Evolutionary conservation across 2,329 filamentous ascomycete species (phyloP), one percentile per base, ranked within the genome.

Genomic region (Apiospora marii): DNA sequence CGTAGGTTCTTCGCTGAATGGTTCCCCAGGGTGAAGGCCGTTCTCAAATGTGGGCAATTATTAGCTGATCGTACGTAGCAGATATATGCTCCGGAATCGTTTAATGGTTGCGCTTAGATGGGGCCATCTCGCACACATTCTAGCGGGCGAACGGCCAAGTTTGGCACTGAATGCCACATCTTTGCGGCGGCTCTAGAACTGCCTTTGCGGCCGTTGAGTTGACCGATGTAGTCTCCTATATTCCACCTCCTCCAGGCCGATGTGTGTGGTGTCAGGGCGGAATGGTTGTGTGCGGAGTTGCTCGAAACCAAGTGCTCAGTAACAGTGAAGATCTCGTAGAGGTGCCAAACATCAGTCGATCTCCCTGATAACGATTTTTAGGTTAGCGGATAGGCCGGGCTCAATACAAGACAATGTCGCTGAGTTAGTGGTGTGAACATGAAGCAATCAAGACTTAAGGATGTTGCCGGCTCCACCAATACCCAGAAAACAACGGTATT

Each of bases 381-480:
- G 13, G n/a, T 7, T 3, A 8, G n/a, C n/a, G 27, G 4, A 0
- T n/a, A n/a, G n/a, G n/a, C n/a, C n/a, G n/a, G n/a, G n/a, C n/a
- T n/a, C 19, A 30, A 14, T 16, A 14, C 6, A 2, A 46, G 22
- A 27, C 12, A 30, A 8, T 10, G n/a, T 30, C 41, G n/a, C 67
- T 16, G 1, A 3, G 3, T 16, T 37, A 27, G 30, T 16, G 37
- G 34, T 51, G 51, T 58, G n/a, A n/a, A n/a, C n/a, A n/a, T n/a
- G n/a, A 37, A 41, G 48, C 41, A 30, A 30, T 30, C 27, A 22
- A 24, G n/a, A 80, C 82, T 75, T 71, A 83, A 82, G 78, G 19
- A 84, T 84, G 71, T 84, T 84, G 0, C 82, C 82, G 19, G 79
- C 80, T 2, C 82, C 83, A 3, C 83, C 83, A 49, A 84, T 84